A percentile compares a stretch with the other conserved stretches of the same genome.
phyloP scores from a whole-genome alignment of 805 yeast genomes.

The Ogataea naganishii region DNA sequence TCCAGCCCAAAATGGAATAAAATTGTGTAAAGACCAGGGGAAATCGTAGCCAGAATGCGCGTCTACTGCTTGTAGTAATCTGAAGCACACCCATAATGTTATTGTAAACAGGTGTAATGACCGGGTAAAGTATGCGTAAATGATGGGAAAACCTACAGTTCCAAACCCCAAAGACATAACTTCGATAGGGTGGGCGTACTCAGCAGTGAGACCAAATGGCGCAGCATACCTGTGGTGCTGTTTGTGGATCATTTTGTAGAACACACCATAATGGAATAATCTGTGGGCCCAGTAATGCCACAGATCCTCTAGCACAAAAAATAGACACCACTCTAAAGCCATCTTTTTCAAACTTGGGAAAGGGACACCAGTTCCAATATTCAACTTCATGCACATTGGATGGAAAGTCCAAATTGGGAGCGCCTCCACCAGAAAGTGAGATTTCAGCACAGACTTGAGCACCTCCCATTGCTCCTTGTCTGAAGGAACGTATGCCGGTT shows the following conservation, averaged over 20 bases:
- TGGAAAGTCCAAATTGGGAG: slow-evolving; percentile 58
- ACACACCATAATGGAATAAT: slow-evolving; percentile 45
- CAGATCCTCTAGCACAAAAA: slow-evolving; percentile 45
- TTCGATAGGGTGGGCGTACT: slow-evolving; percentile 53
- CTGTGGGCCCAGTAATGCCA: slow-evolving; percentile 60
- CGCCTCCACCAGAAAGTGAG: slow-evolving; percentile 51
- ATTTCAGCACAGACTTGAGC: slow-evolving; percentile 44
- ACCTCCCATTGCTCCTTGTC: slow-evolving; percentile 57
- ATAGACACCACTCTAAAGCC: slow-evolving; percentile 35
- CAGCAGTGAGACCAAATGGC: slow-evolving; percentile 55
- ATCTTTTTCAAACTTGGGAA: slow-evolving; percentile 38
- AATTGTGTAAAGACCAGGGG: slow-evolving; percentile 50
- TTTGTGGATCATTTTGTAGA: slow-evolving; percentile 49
- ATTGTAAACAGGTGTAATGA: slow-evolving; percentile 46
- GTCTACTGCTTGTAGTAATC: slow-evolving; percentile 53
- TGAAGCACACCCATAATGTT: slow-evolving; percentile 40
- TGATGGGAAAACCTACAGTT: slow-evolving; percentile 51
- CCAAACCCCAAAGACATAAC: slow-evolving; percentile 51
- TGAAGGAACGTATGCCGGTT: slow-evolving; percentile 42
- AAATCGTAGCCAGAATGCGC: slow-evolving; percentile 56
- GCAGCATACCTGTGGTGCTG: slow-evolving; percentile 57
- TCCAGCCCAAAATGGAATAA: slow-evolving; percentile 59
- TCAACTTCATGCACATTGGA: slow-evolving; percentile 41
- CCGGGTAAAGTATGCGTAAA: slow-evolving; percentile 39
- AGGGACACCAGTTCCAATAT: slow-evolving; percentile 42